Evolutionary conservation across 1,284 basidiomycete genomes (phyloP), one percentile per base, ranked within the genome.

Genomic region (Rhizoctonia solani): DNA sequence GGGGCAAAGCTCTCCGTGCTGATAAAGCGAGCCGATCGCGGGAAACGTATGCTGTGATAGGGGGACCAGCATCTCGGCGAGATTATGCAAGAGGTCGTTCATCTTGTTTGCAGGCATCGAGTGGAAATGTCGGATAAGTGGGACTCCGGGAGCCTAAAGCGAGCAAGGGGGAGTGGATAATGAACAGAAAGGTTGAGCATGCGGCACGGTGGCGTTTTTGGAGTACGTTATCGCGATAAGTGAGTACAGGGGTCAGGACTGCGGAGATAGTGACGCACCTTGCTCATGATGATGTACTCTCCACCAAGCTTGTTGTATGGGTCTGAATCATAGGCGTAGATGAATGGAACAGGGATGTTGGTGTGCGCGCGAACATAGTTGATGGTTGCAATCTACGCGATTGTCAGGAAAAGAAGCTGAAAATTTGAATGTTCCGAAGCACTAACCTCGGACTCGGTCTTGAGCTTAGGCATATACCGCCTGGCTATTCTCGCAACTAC

Each of bases 251-350:
- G 52, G 13, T 6, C 52, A 25, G 23, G 32, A 25, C 11, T 30
- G 52, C 11, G 19, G 54, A 16, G 32, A 39, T 13, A n/a, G 37
- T 14, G 30, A 76, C 81, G 27, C 71, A 88, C 90, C 84, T 88
- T 91, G 66, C 87, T 88, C 90, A 92, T 90, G 71, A 92, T 76
- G 71, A 92, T 90, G 72, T 86, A 92, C 75, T 92, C 90, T 21
- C 88, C 88, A 0, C 90, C 90, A 25, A 92, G 81, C 13, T 88
- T 84, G 74, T 92, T 92, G 75, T 85, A 90, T 4, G 89, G 90
- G 73, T 90, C 90, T 0, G 89, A 82, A 72, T 92, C 88, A 75
- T 89, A 88, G 74, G 85, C 83, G 70, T 87, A 88, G 5, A 92
- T 84, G 21, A 77, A 80, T 0, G 90, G 89, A 4, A 92, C 87